Evolutionary conservation across 345 rosid species (phyloP), one percentile per base, ranked within the genome.

Genomic region (Zanthoxylum bungeanum): DNA sequence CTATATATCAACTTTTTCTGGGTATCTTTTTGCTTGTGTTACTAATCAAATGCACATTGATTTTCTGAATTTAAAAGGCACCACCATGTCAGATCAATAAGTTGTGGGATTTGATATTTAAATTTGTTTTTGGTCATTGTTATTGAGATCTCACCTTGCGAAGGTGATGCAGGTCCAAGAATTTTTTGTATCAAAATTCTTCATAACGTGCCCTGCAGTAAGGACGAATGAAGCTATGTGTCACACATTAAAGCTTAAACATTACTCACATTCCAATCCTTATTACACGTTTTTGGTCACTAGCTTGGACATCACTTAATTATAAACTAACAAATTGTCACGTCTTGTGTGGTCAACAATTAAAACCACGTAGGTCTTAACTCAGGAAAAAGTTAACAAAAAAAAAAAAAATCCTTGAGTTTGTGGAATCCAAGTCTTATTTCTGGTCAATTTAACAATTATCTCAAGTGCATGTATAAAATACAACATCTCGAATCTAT

Each of bases 151-250:
- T 37, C 62, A 69, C 40, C 72, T 40, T 40, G 64, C 39, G 53
- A 56, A 56, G 64, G 7, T 69, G 30, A 36, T 28, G 28, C 25
- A 46, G 28, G 69, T n/a, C 21, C 57, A 65, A 46, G 39, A 34
- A 22, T 42, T 63, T 42, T 3, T 19, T 28, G 61, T 28, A 63
- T 0, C 25, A 44, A 9, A 40, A 42, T 42, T 42, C 36, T 40
- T 6, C 19, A 27, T 2, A 44, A 70, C 74, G 74, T 70, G 74
- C 59, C 37, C 47, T 31, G 49, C 73, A 58, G 11, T 30, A 60
- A 30, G 65, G 6, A 31, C 37, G 5, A 40, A 68, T 24, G 8
- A 34, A 53, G 7, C 37, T 21, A 66, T n/a, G 7, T 17, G 30
- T 31, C 31, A 21, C 31, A 21, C 21, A 66, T 19, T 2, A 33